Base-by-base conservation (phyloP, 2,329 filamentous ascomycete species). In the Byssoonygena ceratinophila region DNA sequence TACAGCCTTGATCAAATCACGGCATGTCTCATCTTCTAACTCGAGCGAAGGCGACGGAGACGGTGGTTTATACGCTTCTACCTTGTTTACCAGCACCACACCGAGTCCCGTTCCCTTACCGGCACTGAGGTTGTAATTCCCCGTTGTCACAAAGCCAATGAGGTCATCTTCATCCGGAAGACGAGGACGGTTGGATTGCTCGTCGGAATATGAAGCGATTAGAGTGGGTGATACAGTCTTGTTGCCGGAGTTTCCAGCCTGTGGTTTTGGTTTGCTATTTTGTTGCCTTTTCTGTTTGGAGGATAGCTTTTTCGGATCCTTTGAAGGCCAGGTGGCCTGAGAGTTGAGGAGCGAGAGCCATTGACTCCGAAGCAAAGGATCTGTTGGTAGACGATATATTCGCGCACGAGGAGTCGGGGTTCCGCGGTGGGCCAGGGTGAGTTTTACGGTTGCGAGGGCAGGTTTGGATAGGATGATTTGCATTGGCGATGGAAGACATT, bases 131-230 rank as follows among this genome's bases (percentile, higher is more conserved):
- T 84, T 89, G 65, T 84, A 95, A 47, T 86, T 84, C 0, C 91
- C 92, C 1, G 84, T 85, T 1, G 89, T 96, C 22, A 96, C 83
- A 65, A 94, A 98, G 0, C 92, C 92, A 47, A 97, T 79, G 11
- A 97, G 74, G 64, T 96, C 86, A 20, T 78, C 74, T 56, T 82
- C 81, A 8, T 76, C 74, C 0, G 91, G 91, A n/a, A 89, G 81
- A 0, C 81, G 67, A 4, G 71, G 63, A 64, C 68, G 47, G 52
- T 64, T 65, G 55, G 67, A 73, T 11, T 63, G 61, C 3, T 63
- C 59, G 32, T 63, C 62, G 22, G 69, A 69, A 14, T 70, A 70
- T 16, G 68, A 68, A 29, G 69, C 68, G 6, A 78, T 63, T 14
- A 82, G 71, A 14, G 75, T 73, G 53, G 71, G 71, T 20, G 14